A percentile compares a stretch with the other conserved stretches of the same genome.
Conservation (phyloP, 768 basidiomycete species). For the Calocybe gangraenosa region DNA sequence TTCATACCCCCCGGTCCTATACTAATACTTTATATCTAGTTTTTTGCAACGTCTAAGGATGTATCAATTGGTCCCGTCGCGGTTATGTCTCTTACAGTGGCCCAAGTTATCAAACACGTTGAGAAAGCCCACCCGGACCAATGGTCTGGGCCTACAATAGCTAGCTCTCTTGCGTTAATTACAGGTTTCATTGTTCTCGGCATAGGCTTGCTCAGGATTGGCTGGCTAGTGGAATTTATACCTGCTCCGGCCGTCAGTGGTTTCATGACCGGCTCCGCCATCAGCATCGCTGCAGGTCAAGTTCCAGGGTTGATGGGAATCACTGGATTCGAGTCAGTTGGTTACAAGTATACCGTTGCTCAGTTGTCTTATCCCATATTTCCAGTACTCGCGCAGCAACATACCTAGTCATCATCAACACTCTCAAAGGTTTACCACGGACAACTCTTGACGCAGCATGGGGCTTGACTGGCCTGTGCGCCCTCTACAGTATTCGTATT, state of each 20-base stretch:
- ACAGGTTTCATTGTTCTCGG: conserved; percentile 89
- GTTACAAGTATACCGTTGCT: neutral
- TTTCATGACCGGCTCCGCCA: conserved; percentile 98
- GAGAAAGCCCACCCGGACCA: conserved; percentile 45
- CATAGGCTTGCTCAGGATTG: conserved; percentile 84
- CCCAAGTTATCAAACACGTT: conserved; percentile 75
- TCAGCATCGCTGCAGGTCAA: conserved; percentile 86
- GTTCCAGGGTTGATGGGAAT: conserved; percentile 89
- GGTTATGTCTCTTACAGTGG: conserved; percentile 90
- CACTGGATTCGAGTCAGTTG: conserved; percentile 70
- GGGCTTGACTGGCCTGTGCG: conserved; percentile 72
- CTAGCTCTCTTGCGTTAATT: conserved; percentile 78
- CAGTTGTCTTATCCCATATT: conserved; percentile 6
- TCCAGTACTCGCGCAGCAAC: conserved; percentile 79
- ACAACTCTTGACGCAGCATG: conserved; percentile 84
- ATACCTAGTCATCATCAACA: conserved; percentile 89
- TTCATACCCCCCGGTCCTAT: neutral
- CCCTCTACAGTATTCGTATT: conserved; percentile 67
- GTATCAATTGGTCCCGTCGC: conserved; percentile 99
- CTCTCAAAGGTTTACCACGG: conserved; percentile 73
- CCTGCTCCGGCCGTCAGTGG: conserved; percentile 80
- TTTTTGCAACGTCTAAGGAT: conserved; percentile 98
- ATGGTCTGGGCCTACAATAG: conserved; percentile 73
- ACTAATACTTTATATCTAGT: conserved; percentile 32
- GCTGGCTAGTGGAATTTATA: conserved; percentile 96